Evolutionary conservation across 495 filamentous ascomycete genomes (phyloP), one percentile per base, ranked within the genome.

Genomic region (Penicillium coprophilum): DNA sequence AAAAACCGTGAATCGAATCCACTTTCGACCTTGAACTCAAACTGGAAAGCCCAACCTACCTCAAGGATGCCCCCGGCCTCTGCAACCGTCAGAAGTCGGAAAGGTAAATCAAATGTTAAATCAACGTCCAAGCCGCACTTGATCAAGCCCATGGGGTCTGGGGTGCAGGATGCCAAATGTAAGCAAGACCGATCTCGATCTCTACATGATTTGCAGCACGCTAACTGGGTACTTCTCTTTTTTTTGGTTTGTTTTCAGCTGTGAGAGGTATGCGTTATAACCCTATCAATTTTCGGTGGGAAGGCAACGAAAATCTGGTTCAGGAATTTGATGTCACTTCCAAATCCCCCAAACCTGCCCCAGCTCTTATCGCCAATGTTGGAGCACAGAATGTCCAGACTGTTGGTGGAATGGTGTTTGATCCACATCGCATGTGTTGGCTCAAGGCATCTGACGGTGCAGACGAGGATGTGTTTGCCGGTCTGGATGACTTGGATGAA

Each of bases 231-330:
- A n/a, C n/a, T n/a, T 27, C 2, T 27, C 3, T 27, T 27, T 27
- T 27, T 27, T 27, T 27, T 27, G 4, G 0, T 24, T 24, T 24
- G 2, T 55, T 53, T 46, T 53, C 67, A 92, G 92, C 86, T 60
- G 82, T 96, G 53, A 91, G 94, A 63, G 94, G 92, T 50, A 98
- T 98, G 94, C 87, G 81, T 30, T 98, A 95, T 72, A 98, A 98
- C 66, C 89, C 94, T 2, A 68, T 71, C 15, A 86, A 86, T 1
- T 92, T 86, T 64, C 82, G 85, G 27, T 98, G 95, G 94, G 94
- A 97, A 75, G 94, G 94, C 38, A 98, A 98, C 62, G 94, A 97
- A 67, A 91, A 91, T 52, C 82, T 82, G 13, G 75, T 96, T 20
- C 79, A 77, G 39, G 83, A 85, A 11, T 97, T 97, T 68, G 90